Percentiles rank a stretch among this genome's conserved stretches.
Evolutionary conservation across 1,284 basidiomycete species (phyloP).

Genomic region (Tilletia caries): DNA sequence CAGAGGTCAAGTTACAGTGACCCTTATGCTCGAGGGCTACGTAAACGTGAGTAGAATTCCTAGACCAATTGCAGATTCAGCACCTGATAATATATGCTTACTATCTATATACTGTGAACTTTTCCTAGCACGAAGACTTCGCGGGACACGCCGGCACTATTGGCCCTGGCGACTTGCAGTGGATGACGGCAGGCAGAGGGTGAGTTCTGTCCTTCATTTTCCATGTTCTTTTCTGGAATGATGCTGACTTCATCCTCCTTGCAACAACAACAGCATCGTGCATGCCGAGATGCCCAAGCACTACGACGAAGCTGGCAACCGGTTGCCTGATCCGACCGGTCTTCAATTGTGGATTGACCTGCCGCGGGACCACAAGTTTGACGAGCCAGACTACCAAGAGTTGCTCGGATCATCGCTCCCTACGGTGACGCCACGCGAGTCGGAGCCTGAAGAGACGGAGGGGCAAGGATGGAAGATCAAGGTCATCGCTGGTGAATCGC

Average conservation of each 20-base stretch:
- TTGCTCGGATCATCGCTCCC: slow-evolving; percentile 55
- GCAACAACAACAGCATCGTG: slow-evolving; percentile 16
- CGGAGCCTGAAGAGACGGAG: slow-evolving; percentile 68
- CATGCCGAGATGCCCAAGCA: slow-evolving; percentile 74
- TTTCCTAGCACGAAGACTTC: slow-evolving; percentile 87
- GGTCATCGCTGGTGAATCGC: slow-evolving; percentile 82
- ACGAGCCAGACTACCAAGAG: slow-evolving; percentile 61
- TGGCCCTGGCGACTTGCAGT: slow-evolving; percentile 80
- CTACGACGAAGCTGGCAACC: slow-evolving; percentile 58
- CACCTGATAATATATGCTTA: no score
- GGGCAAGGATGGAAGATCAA: slow-evolving; percentile 69
- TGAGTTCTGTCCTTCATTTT: background rate
- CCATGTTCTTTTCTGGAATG: slow-evolving; percentile 20
- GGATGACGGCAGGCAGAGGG: slow-evolving; percentile 79
- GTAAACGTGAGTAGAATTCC: no score
- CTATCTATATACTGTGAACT: no score
- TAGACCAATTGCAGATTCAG: no score
- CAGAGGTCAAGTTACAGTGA: slow-evolving; percentile 69
- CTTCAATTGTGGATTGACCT: slow-evolving; percentile 93
- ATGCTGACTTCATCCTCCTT: slow-evolving; percentile 1
- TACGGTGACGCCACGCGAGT: slow-evolving; percentile 62
- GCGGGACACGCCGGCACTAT: slow-evolving; percentile 71
- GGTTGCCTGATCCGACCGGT: slow-evolving; percentile 67
- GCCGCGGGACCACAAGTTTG: slow-evolving; percentile 80
- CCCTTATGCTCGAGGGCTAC: slow-evolving; percentile 12